Percentiles rank a stretch among this genome's conserved stretches.
Conservation (phyloP, 768 basidiomycete species). For the Daedaleopsis sinensis region DNA sequence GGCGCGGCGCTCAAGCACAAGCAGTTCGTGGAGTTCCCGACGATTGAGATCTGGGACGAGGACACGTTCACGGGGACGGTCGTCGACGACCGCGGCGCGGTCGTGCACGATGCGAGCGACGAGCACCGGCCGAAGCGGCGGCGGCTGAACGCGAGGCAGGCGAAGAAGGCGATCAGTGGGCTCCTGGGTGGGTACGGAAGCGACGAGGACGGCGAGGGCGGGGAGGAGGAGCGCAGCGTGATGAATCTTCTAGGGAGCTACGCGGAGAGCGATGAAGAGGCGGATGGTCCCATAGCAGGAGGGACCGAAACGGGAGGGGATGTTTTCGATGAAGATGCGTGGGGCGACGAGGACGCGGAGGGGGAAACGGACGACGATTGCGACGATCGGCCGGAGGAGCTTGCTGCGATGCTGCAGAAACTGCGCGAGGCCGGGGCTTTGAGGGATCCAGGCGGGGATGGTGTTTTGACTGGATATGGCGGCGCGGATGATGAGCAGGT, state of each 20-base stretch:
- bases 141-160: conserved; percentile 54
- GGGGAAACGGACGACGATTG: conserved; percentile 35
- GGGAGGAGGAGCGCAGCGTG: conserved; percentile 37
- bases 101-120: conserved; percentile 36
- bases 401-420: conserved; percentile 45
- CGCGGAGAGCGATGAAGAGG: conserved; percentile 47
- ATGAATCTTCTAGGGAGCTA: conserved; percentile 48
- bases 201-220: conserved; percentile 42
- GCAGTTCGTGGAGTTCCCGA: conserved; percentile 83
- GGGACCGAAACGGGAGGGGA: conserved; percentile 14
- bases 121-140: conserved; percentile 54
- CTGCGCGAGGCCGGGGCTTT: conserved; percentile 41
- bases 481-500: conserved; percentile 46
- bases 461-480: conserved; percentile 25
- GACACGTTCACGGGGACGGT: conserved; percentile 61
- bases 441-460: conserved; percentile 22
- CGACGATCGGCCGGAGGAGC: conserved; percentile 40
- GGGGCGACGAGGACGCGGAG: conserved; percentile 39
- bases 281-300: not conserved
- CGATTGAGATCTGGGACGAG: conserved; percentile 73
- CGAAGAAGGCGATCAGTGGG: conserved; percentile 57
- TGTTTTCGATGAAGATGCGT: conserved; percentile 31
- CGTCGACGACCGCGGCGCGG: conserved; percentile 54
- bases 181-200: conserved; percentile 66
- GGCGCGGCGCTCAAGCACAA: conserved; percentile 53